Evolutionary conservation across 192 early-diverging fungal genomes (phyloP), one percentile per base, ranked within the genome.

Genomic region (Haplosporangium gracile): DNA sequence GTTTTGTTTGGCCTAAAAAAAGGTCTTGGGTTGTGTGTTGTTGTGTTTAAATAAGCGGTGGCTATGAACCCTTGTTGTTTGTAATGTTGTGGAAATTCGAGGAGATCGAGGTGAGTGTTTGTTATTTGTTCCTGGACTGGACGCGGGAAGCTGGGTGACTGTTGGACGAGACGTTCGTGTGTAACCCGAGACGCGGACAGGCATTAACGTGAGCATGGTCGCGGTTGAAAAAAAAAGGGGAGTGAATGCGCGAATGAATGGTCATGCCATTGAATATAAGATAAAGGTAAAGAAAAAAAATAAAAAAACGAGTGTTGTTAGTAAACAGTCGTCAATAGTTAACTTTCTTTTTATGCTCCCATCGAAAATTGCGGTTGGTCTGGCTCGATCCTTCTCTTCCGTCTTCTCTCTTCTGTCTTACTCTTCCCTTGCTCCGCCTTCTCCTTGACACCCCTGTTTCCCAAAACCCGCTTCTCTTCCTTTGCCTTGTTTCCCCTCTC

Each of bases 121-220:
- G 68, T 40, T 70, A 16, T 77, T 74, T 38, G 32, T 51, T 75
- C 26, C 20, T 51, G 47, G 60, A 11, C n/a, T 29, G 26, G 29
- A 11, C n/a, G 60, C 60, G n/a, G 60, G n/a, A 51, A 51, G 49
- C 20, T 51, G n/a, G 26, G 0, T 65, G 60, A 32, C 60, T 65
- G 60, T 65, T 65, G 60, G 29, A 57, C 6, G 55, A 9, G 43
- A 60, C 22, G 55, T 60, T 24, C 13, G 60, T 65, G 60, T 65
- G 60, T 65, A 65, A 65, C 60, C 60, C 60, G 60, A 65, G 60
- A 57, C n/a, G 60, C 26, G 26, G 60, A 65, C n/a, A 51, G 60
- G 60, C 60, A 65, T 65, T 65, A 65, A 65, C 2, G 29, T 32
- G 29, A 65, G 60, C 60, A 65, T 65, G 60, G 11, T 29, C 60